Base-by-base conservation (phyloP, 2,329 filamentous ascomycete species). In the Nigrograna mackinnonii region DNA sequence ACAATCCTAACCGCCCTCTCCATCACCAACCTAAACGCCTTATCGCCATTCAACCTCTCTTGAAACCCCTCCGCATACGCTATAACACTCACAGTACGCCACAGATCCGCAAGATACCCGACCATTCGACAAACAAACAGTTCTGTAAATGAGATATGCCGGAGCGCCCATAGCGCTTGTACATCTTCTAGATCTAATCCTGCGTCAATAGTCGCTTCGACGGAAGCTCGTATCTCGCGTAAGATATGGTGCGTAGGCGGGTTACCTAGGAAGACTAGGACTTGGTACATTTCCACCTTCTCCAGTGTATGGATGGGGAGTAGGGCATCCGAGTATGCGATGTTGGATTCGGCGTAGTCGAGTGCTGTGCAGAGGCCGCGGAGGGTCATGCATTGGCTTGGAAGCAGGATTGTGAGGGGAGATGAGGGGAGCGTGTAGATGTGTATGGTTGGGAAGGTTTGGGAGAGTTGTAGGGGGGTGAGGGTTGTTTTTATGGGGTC, bases 401-500 rank as follows among this genome's bases (percentile, higher is more conserved):
- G 48, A 14, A 53, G 43, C 7, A 50, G 24, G n/a, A 40, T 37
- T 7, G 46, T 26, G 19, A 4, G 9, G 4, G 52, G 46, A 22
- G 38, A 19, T 2, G 28, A 31, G 17, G 46, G 52, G 5, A 40
- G 33, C 31, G 44, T 38, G 37, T 44, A 48, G 22, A 40, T 44
- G 40, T 50, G 48, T 1, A 51, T 22, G 7, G 40, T 44, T 20
- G 42, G 37, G 18, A 49, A 34, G n/a, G 49, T 35, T 11, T 24
- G 22, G 12, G 19, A 17, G 5, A 54, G 38, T 14, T 47, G 34
- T 5, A 7, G 6, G 3, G 35, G 34, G 5, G 43, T 46, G 9
- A 50, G 41, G 3, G 42, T 48, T 4, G 50, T 50, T 3, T 30
- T 44, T 14, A 50, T 21, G 4, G 39, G 39, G 7, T 21, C 14